A percentile compares a stretch with the other conserved stretches of the same genome.
Conservation (phyloP, 1,139 yeast genomes). For the Meyerozyma elateridarum region DNA sequence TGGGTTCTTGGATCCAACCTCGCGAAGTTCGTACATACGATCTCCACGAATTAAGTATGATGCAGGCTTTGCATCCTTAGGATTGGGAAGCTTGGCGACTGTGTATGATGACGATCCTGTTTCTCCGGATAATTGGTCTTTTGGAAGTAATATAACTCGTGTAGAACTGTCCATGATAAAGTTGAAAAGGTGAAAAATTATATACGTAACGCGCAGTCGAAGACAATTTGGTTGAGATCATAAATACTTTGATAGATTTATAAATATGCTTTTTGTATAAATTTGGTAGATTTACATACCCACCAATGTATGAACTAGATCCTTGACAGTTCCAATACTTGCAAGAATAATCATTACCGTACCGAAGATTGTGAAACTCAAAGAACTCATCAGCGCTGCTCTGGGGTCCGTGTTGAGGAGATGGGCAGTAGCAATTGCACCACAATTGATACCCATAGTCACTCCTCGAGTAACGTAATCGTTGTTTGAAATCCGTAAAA, state of each 20-base stretch:
- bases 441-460: slow-evolving; percentile 71
- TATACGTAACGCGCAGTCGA: no score
- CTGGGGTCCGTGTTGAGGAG: slow-evolving; percentile 65
- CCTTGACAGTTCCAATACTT: slow-evolving; percentile 37
- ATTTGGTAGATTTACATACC: slow-evolving; percentile 8
- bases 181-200: no score
- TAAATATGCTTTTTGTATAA: not conserved
- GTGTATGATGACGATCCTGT: no score
- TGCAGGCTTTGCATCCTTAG: slow-evolving; percentile 13
- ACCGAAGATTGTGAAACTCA: slow-evolving; percentile 69
- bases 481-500: slow-evolving; percentile 50
- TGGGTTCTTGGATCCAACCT: slow-evolving; percentile 25
- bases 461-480: slow-evolving; percentile 77
- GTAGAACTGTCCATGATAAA: no score
- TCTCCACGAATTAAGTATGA: slow-evolving; percentile 19
- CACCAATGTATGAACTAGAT: slow-evolving; percentile 10
- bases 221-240: no score
- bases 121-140: no score
- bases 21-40: slow-evolving; percentile 29
- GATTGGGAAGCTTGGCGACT: slow-evolving; percentile 24
- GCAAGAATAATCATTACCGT: slow-evolving; percentile 68
- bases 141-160: no score
- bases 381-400: slow-evolving; percentile 74
- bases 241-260: not conserved
- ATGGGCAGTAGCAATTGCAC: slow-evolving; percentile 81